These are phyloP conservation scores for Sonneratia caseolaris DNA, from an alignment of 345 rosid genomes.

Conservation along the genomic window DNA sequence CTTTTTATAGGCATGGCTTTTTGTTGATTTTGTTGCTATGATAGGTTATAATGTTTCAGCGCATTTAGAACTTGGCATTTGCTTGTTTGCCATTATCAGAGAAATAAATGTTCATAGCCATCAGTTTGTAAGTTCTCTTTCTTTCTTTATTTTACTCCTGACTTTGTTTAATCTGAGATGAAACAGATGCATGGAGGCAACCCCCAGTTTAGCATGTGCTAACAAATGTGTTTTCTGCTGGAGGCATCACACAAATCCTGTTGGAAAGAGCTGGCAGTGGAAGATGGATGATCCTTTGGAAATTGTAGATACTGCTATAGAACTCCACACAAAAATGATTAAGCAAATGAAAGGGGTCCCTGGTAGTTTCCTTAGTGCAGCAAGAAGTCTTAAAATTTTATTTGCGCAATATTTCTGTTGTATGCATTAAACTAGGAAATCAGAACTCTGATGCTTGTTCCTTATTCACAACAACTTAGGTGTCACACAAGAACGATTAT, in stretches of 20 bases:
- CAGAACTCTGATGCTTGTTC: neutral
- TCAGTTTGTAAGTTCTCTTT: neutral
- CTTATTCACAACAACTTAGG: slow-evolving; percentile 31
- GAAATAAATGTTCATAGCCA: neutral
- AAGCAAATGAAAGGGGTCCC: slow-evolving; percentile 99
- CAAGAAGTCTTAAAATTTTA: neutral
- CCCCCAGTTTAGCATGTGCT: slow-evolving; percentile 98
- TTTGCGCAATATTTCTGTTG: neutral
- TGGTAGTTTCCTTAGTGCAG: slow-evolving; percentile 30
- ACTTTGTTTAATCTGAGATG: neutral
- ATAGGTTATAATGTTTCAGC: neutral
- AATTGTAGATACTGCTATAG: slow-evolving; percentile 77
- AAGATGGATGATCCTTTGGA: slow-evolving; percentile 92
- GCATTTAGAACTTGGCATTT: neutral
- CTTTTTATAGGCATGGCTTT: neutral
- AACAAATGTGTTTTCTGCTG: slow-evolving; percentile 98
- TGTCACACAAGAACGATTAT: slow-evolving; percentile 65
- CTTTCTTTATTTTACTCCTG: neutral
- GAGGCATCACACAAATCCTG: slow-evolving; percentile 99
- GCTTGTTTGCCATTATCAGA: neutral
- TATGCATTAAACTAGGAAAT: neutral
- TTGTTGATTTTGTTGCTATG: neutral
- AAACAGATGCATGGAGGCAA: slow-evolving; percentile 93
- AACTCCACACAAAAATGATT: slow-evolving; percentile 84
- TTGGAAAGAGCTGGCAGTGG: slow-evolving; percentile 99